Evolutionary conservation across 2,329 filamentous ascomycete species (phyloP).

Genomic region (Whalleya microplaca): DNA sequence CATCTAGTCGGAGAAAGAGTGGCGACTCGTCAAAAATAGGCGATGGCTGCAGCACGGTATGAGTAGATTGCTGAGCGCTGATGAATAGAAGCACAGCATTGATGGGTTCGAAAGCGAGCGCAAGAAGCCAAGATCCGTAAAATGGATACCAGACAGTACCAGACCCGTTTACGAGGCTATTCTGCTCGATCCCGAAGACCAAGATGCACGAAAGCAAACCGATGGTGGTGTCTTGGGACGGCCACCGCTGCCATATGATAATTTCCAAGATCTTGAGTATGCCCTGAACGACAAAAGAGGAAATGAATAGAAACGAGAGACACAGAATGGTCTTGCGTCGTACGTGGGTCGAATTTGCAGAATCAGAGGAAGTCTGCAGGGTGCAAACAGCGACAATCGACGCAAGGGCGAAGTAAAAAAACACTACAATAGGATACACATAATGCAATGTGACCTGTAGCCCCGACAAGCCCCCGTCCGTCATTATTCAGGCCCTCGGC

Average conservation of each 20-base stretch:
- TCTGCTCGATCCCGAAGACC: constrained; percentile 64
- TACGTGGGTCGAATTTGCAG: constrained; percentile 40
- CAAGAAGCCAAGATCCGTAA: constrained; percentile 64
- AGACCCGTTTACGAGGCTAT: constrained; percentile 54
- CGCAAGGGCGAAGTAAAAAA: constrained; percentile 60
- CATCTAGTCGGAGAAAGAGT: constrained; percentile 34
- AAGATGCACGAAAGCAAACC: constrained; percentile 65
- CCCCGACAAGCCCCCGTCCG: constrained; percentile 22
- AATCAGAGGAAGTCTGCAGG: constrained; percentile 50
- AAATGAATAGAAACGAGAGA: constrained; percentile 47
- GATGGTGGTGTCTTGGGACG: constrained; percentile 53
- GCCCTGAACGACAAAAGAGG: constrained; percentile 54
- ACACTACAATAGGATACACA: constrained; percentile 58
- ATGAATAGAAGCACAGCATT: constrained; percentile 46
- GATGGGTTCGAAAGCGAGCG: constrained; percentile 57
- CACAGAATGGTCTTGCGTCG: constrained; percentile 49
- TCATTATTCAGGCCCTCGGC: constrained; percentile 19
- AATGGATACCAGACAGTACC: constrained; percentile 65
- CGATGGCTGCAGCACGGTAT: background rate
- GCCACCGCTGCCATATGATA: constrained; percentile 42
- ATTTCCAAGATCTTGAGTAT: constrained; percentile 43
- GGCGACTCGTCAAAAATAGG: constrained; percentile 11
- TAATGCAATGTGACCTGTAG: constrained; percentile 58
- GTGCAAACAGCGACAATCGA: constrained; percentile 56
- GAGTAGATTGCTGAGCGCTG: constrained; percentile 20